Conservation (phyloP, 345 rosid species). For the Luvunga scandens region DNA sequence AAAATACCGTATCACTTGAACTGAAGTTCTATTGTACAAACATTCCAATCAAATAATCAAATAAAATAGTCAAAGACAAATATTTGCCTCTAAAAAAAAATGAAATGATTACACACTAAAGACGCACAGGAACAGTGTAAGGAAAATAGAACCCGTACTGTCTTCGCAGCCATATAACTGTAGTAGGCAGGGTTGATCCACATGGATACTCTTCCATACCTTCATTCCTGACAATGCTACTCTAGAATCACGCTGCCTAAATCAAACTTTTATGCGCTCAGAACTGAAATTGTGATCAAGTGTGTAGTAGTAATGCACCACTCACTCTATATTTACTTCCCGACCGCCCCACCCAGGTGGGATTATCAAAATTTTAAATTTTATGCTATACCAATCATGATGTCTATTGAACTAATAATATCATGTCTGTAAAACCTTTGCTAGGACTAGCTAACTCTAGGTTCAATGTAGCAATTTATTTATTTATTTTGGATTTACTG, state of each 20-base stretch:
- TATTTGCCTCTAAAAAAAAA: neutral
- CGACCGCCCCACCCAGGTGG: neutral
- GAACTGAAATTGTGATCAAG: neutral
- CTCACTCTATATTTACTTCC: neutral
- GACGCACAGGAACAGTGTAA: neutral
- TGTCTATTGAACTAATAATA: neutral
- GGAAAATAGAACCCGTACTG: neutral
- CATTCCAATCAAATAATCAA: constrained; percentile 30
- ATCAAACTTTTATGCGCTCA: neutral
- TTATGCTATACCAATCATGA: neutral
- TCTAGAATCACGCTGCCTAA: neutral
- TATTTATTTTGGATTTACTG: neutral
- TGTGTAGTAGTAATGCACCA: neutral
- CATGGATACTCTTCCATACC: neutral
- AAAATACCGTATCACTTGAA: constrained; percentile 65
- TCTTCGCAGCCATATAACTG: neutral
- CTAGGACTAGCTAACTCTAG: neutral
- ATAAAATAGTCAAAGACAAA: constrained; percentile 12
- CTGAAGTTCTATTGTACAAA: constrained; percentile 58
- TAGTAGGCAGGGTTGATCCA: neutral
- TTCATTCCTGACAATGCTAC: neutral
- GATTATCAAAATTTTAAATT: neutral
- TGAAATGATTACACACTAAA: neutral
- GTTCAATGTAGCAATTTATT: too few relatives aligned
- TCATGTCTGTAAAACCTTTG: neutral